phyloP scores from a whole-genome alignment of 169 alveolate genomes.

The Plasmodium gonderi region DNA sequence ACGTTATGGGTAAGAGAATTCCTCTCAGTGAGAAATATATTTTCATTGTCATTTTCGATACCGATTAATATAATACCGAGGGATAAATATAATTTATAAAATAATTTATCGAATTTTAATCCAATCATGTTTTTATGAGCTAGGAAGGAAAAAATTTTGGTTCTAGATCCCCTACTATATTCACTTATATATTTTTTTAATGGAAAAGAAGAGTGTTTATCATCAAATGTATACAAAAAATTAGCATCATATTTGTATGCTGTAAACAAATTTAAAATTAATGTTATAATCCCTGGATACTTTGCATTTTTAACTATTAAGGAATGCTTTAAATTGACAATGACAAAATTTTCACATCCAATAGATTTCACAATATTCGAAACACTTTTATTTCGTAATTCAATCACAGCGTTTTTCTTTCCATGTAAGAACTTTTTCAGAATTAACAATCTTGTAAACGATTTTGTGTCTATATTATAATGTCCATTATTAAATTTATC shows the following conservation, averaged over 20 bases:
- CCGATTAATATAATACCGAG: slow-evolving; percentile 71
- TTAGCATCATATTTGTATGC: slow-evolving; percentile 46
- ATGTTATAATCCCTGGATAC: slow-evolving; percentile 61
- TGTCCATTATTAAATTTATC: slow-evolving; percentile 24
- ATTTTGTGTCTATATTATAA: slow-evolving; percentile 69
- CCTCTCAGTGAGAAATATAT: not conserved
- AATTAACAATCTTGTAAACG: slow-evolving; percentile 65
- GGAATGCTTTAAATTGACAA: slow-evolving; percentile 61
- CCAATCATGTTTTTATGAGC: slow-evolving; percentile 71
- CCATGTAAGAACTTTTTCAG: slow-evolving; percentile 52
- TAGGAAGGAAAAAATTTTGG: slow-evolving; percentile 57
- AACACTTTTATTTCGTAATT: slow-evolving; percentile 59
- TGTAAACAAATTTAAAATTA: slow-evolving; percentile 48
- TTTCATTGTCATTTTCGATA: slow-evolving; percentile 29
- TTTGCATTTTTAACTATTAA: slow-evolving; percentile 54
- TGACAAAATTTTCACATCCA: slow-evolving; percentile 59
- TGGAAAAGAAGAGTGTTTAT: not conserved
- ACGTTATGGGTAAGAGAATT: not conserved
- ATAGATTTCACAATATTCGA: slow-evolving; percentile 59
- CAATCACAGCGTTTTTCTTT: slow-evolving; percentile 65
- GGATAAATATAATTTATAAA: slow-evolving; percentile 42
- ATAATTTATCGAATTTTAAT: slow-evolving; percentile 60
- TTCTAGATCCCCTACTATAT: slow-evolving; percentile 52
- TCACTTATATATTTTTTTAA: slow-evolving; percentile 20
- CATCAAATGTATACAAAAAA: not conserved